Percentiles rank a stretch among this genome's conserved stretches.
Evolutionary conservation across 345 rosid species (phyloP).

Genomic region (Lepidium sativum): DNA sequence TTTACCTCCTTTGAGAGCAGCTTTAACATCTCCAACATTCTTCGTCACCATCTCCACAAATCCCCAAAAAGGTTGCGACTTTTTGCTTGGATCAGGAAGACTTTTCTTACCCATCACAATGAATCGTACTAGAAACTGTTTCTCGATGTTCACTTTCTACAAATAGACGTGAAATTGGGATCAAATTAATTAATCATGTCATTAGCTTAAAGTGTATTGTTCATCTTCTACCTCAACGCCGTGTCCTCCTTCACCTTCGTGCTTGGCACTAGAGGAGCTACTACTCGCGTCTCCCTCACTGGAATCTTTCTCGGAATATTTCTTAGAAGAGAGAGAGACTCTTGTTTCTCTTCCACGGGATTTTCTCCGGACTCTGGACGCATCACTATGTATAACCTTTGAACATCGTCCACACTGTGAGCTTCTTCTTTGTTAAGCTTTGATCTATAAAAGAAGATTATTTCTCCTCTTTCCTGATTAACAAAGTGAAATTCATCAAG

Average conservation of each 20-base stretch:
- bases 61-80: conserved; percentile 60
- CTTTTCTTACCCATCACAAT: conserved; percentile 62
- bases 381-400: conserved; percentile 54
- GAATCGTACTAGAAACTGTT: conserved; percentile 47
- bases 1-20: conserved; percentile 54
- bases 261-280: background rate
- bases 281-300: background rate
- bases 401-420: conserved; percentile 51
- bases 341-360: conserved; percentile 50
- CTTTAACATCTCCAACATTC: conserved; percentile 42
- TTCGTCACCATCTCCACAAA: conserved; percentile 66
- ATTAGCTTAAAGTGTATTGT: background rate
- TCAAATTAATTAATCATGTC: background rate
- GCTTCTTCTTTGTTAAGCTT: conserved; percentile 63
- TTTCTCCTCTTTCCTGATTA: conserved; percentile 62
- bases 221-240: conserved; percentile 40
- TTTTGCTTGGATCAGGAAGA: conserved; percentile 59
- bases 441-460: conserved; percentile 77
- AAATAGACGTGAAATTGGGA: background rate
- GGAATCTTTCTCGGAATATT: conserved; percentile 23
- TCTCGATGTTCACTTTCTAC: conserved; percentile 53
- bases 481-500: background rate
- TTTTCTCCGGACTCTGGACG: conserved; percentile 59
- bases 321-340: conserved; percentile 49
- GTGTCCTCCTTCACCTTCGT: conserved; percentile 36